phyloP scores from a whole-genome alignment of 192 early-diverging fungal species.

The Diversispora epigaea region DNA sequence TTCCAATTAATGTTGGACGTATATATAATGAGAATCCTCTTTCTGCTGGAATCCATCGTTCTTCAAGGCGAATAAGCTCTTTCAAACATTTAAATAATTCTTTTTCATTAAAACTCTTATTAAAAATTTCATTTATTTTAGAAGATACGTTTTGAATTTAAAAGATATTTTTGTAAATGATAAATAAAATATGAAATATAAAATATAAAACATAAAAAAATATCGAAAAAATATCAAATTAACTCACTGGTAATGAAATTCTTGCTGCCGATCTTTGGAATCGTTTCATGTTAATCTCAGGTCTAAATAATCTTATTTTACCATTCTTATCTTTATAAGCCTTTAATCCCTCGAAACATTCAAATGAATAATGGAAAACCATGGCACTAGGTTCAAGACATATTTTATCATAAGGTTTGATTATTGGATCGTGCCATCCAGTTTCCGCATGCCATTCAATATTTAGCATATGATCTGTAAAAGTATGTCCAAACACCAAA shows the following conservation, averaged over 20 bases:
- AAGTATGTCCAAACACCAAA: constrained; percentile 85
- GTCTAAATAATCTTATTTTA: constrained; percentile 90
- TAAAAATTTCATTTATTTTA: too few relatives aligned
- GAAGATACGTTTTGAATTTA: too few relatives aligned
- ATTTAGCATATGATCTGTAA: constrained; percentile 94
- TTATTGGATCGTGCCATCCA: constrained; percentile 83
- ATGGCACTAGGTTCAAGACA: constrained; percentile 77
- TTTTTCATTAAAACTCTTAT: constrained; percentile 65
- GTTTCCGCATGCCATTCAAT: constrained; percentile 74
- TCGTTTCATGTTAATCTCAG: constrained; percentile 96
- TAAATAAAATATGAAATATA: not conserved
- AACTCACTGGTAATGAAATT: constrained; percentile 75
- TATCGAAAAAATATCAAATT: not conserved
- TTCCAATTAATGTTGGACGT: constrained; percentile 91
- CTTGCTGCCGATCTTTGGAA: constrained; percentile 76
- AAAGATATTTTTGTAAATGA: not conserved
- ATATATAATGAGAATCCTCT: constrained; percentile 92
- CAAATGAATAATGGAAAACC: constrained; percentile 92
- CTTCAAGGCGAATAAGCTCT: constrained; percentile 76
- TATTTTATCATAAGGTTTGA: constrained; percentile 84
- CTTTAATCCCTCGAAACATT: constrained; percentile 94
- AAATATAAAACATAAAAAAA: not conserved
- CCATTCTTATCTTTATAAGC: constrained; percentile 89
- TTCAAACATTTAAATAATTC: constrained; percentile 83
- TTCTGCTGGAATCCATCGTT: constrained; percentile 88